A percentile compares a stretch with the other conserved stretches of the same genome.
Conservation (phyloP, 2,329 filamentous ascomycete species). For the Botrytis fabae region DNA sequence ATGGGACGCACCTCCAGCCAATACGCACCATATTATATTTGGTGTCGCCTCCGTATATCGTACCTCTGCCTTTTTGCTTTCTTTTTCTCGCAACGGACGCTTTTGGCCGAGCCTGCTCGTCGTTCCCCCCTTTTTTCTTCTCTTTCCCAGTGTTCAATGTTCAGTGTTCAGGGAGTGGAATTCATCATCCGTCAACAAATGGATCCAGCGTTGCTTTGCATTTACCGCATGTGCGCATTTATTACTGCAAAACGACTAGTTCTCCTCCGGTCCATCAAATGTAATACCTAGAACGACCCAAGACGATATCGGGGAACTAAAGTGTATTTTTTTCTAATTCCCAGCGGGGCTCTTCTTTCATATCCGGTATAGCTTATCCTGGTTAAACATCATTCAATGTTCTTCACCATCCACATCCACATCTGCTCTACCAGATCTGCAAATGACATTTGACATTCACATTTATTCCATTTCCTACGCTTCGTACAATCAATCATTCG, state of each 20-base stretch:
- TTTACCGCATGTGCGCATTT: not conserved
- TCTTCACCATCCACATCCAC: not conserved
- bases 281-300: not conserved
- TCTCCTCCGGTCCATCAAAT: not conserved
- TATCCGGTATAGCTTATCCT: conserved; percentile 14
- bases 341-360: not conserved
- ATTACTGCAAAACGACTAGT: not conserved
- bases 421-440: not conserved
- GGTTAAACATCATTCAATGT: conserved; percentile 1
- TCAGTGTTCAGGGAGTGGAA: no score
- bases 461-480: not conserved
- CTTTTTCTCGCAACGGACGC: not conserved
- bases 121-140: not conserved
- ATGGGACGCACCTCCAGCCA: not conserved
- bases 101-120: not conserved
- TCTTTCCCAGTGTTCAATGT: not conserved
- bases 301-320: not conserved
- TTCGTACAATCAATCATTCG: not conserved
- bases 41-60: not conserved
- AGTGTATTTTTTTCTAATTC: not conserved
- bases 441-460: conserved; percentile 9
- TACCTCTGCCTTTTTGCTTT: not conserved
- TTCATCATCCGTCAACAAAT: not conserved
- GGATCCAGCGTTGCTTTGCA: not conserved
- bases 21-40: no score